Percentiles rank a stretch among this genome's conserved stretches.
Evolutionary conservation across 2,329 filamentous ascomycete species (phyloP).

Genomic region (Sarocladium oryzae): DNA sequence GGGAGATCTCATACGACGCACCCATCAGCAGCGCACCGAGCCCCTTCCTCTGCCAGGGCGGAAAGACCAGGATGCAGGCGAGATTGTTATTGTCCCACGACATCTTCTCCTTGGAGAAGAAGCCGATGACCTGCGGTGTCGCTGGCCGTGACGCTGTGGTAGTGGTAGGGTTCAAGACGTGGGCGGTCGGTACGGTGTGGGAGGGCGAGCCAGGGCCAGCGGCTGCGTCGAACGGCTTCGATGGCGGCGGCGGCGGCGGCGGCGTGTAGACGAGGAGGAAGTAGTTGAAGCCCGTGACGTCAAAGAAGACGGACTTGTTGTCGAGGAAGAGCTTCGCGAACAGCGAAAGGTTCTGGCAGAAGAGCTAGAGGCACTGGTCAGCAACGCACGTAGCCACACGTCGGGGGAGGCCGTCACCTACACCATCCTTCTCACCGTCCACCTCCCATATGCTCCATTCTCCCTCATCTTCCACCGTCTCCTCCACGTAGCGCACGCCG

Average conservation of each 20-base stretch:
- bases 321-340: constrained; percentile 97
- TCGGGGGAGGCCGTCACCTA: constrained; percentile 31
- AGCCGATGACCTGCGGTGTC: constrained; percentile 63
- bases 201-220: constrained; percentile 11
- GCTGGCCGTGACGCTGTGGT: constrained; percentile 23
- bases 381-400: neutral
- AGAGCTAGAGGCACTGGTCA: constrained; percentile 47
- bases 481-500: constrained; percentile 33
- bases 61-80: constrained; percentile 92
- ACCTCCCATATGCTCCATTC: constrained; percentile 88
- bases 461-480: constrained; percentile 51
- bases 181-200: constrained; percentile 9
- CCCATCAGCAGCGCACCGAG: constrained; percentile 87
- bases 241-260: constrained; percentile 21
- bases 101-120: constrained; percentile 98
- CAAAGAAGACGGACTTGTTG: constrained; percentile 97
- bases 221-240: neutral
- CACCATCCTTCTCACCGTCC: constrained; percentile 78
- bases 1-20: constrained; percentile 85
- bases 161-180: constrained; percentile 9
- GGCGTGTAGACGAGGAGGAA: constrained; percentile 78
- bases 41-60: constrained; percentile 88
- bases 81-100: constrained; percentile 99
- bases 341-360: constrained; percentile 90
- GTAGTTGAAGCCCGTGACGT: constrained; percentile 90